A percentile compares a stretch with the other conserved stretches of the same genome.
phyloP scores from a whole-genome alignment of 805 yeast genomes.

The Metschnikowia vanudenii region DNA sequence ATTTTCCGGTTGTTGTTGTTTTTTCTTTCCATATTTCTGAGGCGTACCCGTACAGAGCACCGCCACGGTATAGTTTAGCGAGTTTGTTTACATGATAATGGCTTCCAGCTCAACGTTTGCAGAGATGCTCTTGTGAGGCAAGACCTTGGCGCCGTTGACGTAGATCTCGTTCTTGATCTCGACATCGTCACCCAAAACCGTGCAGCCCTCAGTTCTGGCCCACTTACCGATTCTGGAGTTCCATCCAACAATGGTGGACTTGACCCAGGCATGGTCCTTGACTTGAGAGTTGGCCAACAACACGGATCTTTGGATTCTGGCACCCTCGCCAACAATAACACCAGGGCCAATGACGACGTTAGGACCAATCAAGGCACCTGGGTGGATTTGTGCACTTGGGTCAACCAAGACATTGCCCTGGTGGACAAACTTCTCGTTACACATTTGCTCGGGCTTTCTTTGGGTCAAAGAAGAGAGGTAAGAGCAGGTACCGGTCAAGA shows the following conservation, averaged over 20 bases:
- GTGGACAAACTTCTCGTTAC: slow-evolving; percentile 68
- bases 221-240: slow-evolving; percentile 96
- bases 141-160: slow-evolving; percentile 98
- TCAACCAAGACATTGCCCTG: slow-evolving; percentile 94
- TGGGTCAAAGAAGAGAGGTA: slow-evolving; percentile 85
- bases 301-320: slow-evolving; percentile 94
- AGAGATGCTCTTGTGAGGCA: slow-evolving; percentile 97
- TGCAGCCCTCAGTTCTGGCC: slow-evolving; percentile 98
- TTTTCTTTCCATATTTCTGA: not conserved
- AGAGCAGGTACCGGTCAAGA: slow-evolving; percentile 90
- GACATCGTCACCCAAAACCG: slow-evolving; percentile 98
- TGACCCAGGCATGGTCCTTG: slow-evolving; percentile 97
- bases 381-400: slow-evolving; percentile 91
- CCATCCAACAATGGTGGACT: slow-evolving; percentile 99
- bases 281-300: slow-evolving; percentile 86
- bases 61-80: too few species aligned
- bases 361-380: slow-evolving; percentile 95
- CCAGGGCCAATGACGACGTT: slow-evolving; percentile 97
- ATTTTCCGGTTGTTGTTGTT: not conserved
- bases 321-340: slow-evolving; percentile 96
- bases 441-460: slow-evolving; percentile 70
- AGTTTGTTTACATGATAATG: slow-evolving; percentile 81
- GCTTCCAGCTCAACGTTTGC: slow-evolving; percentile 96
- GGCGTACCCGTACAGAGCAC: too few species aligned
- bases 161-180: slow-evolving; percentile 97